These are phyloP conservation scores for Fusarium coffeatum DNA, from an alignment of 2,329 filamentous ascomycete species.

Conservation along the genomic window DNA sequence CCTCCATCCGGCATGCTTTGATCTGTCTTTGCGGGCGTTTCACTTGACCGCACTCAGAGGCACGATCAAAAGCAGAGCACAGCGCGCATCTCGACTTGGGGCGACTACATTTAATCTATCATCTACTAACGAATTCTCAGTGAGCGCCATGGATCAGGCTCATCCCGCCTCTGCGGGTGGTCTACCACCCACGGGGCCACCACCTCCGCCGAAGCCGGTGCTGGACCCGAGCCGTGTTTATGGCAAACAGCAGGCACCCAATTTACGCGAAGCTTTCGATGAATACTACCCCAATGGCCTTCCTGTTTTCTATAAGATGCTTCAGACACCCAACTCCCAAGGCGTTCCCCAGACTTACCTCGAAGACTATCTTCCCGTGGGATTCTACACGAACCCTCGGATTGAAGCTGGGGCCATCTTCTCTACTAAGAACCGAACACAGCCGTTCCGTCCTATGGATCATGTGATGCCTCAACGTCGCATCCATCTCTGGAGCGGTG, in stretches of 20 bases:
- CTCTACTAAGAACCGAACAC: constrained; percentile 52
- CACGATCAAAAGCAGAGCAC: background rate
- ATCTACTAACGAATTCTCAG: constrained; percentile 22
- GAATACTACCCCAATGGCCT: constrained; percentile 53
- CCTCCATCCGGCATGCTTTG: background rate
- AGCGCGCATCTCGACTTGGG: background rate
- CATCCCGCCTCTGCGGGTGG: constrained; percentile 12
- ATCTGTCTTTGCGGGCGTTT: background rate
- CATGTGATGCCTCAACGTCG: constrained; percentile 47
- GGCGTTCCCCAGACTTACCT: constrained; percentile 49
- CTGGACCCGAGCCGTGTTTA: constrained; percentile 37
- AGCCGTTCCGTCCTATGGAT: constrained; percentile 46
- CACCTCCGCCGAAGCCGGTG: constrained; percentile 28
- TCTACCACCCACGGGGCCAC: constrained; percentile 20
- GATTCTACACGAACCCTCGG: constrained; percentile 54
- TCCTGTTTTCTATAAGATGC: constrained; percentile 52
- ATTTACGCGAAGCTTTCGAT: constrained; percentile 44
- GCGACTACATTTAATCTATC: background rate
- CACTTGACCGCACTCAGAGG: background rate
- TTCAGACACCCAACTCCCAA: constrained; percentile 37
- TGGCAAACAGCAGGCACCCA: constrained; percentile 41
- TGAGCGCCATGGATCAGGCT: constrained; percentile 32
- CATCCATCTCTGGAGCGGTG: constrained; percentile 54
- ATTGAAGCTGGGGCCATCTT: constrained; percentile 51
- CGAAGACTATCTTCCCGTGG: constrained; percentile 52